Evolutionary conservation across 257 asterid species (phyloP).

Genomic region (Solanum habrochaites): DNA sequence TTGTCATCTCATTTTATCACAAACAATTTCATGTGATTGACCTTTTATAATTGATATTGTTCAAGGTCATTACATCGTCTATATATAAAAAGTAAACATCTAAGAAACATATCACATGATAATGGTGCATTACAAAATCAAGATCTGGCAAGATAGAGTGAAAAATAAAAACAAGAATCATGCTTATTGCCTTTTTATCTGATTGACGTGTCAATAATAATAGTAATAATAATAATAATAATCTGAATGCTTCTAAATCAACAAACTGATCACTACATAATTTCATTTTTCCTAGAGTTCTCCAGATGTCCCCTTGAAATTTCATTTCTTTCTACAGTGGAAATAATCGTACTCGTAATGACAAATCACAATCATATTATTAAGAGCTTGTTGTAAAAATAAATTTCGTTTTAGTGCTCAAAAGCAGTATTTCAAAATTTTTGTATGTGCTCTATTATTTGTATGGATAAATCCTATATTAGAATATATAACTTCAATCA

Average conservation of each 20-base stretch:
- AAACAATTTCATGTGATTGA: too few species aligned
- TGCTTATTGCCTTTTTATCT: neutral
- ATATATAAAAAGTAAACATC: neutral
- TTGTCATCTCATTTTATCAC: neutral
- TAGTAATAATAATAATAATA: too few species aligned
- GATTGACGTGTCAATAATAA: neutral
- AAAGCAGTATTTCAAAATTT: neutral
- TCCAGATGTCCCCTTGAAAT: neutral
- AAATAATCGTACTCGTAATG: neutral
- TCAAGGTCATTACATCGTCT: neutral
- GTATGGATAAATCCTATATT: too few species aligned
- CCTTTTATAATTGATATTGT: neutral
- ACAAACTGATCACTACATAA: neutral
- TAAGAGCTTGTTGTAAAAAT: neutral
- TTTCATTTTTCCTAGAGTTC: neutral
- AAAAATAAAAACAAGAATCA: neutral
- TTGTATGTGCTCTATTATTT: neutral
- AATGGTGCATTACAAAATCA: neutral
- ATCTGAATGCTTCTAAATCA: neutral
- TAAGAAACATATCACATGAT: neutral
- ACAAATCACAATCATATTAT: neutral
- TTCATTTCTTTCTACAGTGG: neutral
- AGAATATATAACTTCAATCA: too few species aligned
- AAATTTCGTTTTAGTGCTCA: neutral
- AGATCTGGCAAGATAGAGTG: neutral